These are phyloP conservation scores for Sordaria brevicollis DNA, from an alignment of 495 filamentous ascomycete species.

Conservation along the genomic window DNA sequence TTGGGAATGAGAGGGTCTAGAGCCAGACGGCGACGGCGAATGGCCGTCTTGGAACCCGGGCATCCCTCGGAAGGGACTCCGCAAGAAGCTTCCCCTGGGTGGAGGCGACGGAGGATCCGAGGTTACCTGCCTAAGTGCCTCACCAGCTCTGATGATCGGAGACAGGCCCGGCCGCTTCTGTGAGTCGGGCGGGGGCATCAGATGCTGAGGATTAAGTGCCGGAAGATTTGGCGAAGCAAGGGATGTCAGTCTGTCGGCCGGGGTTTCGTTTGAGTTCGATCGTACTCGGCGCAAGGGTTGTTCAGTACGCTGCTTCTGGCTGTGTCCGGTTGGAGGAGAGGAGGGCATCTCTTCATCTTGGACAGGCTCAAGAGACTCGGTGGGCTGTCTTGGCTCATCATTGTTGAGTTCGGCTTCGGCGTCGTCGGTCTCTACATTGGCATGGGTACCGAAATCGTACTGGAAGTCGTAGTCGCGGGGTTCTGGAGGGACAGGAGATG, in stretches of 20 bases:
- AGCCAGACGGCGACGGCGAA: constrained; percentile 13
- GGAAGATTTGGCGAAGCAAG: constrained; percentile 5
- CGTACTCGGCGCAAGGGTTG: constrained; percentile 7
- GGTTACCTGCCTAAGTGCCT: constrained; percentile 39
- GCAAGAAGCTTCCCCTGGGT: constrained; percentile 29
- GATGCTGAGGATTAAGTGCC: constrained; percentile 1
- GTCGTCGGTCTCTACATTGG: not conserved
- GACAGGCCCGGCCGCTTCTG: constrained; percentile 34
- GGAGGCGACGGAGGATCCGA: constrained; percentile 41
- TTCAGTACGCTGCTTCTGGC: not conserved
- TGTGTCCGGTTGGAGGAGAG: constrained; percentile 18
- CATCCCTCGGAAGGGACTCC: constrained; percentile 41
- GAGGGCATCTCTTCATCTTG: constrained; percentile 15
- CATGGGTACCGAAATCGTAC: not conserved
- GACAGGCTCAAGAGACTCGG: not conserved
- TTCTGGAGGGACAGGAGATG: constrained; percentile 33
- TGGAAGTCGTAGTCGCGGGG: constrained; percentile 1
- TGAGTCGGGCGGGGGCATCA: constrained; percentile 12
- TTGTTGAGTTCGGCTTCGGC: not conserved
- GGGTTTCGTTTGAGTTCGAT: constrained; percentile 20
- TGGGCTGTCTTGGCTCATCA: not conserved
- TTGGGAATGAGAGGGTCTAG: not conserved
- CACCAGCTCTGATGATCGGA: constrained; percentile 41
- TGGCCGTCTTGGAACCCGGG: constrained; percentile 22
- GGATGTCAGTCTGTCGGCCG: constrained; percentile 14